Percentiles rank a stretch among this genome's conserved stretches.
These are phyloP conservation scores for Stephania yunnanensis DNA, from an alignment of 164 flowering plant species.

Conservation along the genomic window DNA sequence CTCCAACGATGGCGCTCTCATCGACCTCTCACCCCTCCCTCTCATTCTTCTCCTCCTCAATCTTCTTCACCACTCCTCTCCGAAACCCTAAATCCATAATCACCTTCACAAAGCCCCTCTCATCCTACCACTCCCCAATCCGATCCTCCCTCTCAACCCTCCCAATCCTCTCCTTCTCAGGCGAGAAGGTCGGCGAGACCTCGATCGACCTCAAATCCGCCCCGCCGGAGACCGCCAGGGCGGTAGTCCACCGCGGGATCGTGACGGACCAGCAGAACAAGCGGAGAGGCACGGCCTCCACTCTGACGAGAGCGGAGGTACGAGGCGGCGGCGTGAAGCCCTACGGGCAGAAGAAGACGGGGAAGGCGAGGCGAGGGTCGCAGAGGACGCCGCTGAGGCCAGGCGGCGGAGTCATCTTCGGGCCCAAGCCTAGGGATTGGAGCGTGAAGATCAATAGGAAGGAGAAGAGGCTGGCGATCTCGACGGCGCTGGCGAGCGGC, in stretches of 20 bases:
- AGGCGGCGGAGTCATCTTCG: constrained; percentile 91
- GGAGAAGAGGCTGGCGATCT: constrained; percentile 82
- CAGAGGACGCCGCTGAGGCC: constrained; percentile 86
- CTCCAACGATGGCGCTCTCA: constrained; percentile 11
- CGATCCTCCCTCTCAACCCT: constrained; percentile 49
- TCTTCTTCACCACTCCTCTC: constrained; percentile 26
- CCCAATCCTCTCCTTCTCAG: constrained; percentile 76
- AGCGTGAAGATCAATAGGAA: constrained; percentile 77
- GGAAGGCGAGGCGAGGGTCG: constrained; percentile 81
- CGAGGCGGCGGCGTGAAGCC: constrained; percentile 95
- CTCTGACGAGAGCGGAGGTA: constrained; percentile 85
- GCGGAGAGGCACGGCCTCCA: constrained; percentile 93
- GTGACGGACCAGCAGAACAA: constrained; percentile 72
- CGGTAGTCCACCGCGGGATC: constrained; percentile 89
- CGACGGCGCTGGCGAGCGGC: constrained; percentile 82
- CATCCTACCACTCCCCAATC: constrained; percentile 8
- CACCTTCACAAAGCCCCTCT: constrained; percentile 12
- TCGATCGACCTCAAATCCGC: constrained; percentile 68
- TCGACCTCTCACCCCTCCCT: constrained; percentile 26
- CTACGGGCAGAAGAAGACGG: constrained; percentile 89
- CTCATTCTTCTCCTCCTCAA: constrained; percentile 55
- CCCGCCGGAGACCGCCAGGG: constrained; percentile 76
- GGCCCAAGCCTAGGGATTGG: constrained; percentile 96
- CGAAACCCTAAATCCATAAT: constrained; percentile 12
- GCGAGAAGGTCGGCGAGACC: constrained; percentile 75